Evolutionary conservation across 2,329 filamentous ascomycete genomes (phyloP), one percentile per base, ranked within the genome.

Genomic region (Stagonosporopsis chrysanthemi): DNA sequence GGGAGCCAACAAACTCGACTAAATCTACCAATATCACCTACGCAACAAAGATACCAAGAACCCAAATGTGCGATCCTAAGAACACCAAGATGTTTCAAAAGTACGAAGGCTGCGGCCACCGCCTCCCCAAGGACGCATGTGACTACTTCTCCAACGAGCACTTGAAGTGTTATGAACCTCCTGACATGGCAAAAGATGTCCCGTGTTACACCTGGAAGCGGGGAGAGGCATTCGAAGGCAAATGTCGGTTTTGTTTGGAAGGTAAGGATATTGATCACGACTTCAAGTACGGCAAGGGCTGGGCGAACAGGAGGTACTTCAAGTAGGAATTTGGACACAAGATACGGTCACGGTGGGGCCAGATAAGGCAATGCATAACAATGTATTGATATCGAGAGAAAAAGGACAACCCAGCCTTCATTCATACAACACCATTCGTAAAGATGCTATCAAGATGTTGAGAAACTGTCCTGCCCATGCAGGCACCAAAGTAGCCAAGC

Each of bases 401-500:
- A 58, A 26, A 58, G 46, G 42, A 24, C 51, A 51, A 24, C n/a
- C 28, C 36, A 43, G 29, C 35, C 31, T 42, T 17, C 46, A 38
- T 51, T 33, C 23, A 46, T 26, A 51, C 36, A 53, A 54, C 46
- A 51, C 17, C 36, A 5, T 43, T 33, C 17, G 15, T 26, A 41
- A 33, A 47, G 35, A 50, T 58, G 41, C 41, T 12, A 23, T 35
- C 17, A 6, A 22, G 36, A 31, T 42, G 31, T 9, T 8, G 29
- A 54, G 41, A 51, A 51, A 31, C 46, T 26, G 19, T 46, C 46
- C 56, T 47, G 50, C 56, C 46, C 56, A 33, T 53, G 23, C 22
- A 36, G 19, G 26, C 22, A 28, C 40, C 36, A 51, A 22, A 47
- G 29, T 5, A 31, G 36, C 42, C 41, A 47, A 29, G 35, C 44